Evolutionary conservation across 2,329 filamentous ascomycete genomes (phyloP).

Genomic region (Thermochaetoides dissita): DNA sequence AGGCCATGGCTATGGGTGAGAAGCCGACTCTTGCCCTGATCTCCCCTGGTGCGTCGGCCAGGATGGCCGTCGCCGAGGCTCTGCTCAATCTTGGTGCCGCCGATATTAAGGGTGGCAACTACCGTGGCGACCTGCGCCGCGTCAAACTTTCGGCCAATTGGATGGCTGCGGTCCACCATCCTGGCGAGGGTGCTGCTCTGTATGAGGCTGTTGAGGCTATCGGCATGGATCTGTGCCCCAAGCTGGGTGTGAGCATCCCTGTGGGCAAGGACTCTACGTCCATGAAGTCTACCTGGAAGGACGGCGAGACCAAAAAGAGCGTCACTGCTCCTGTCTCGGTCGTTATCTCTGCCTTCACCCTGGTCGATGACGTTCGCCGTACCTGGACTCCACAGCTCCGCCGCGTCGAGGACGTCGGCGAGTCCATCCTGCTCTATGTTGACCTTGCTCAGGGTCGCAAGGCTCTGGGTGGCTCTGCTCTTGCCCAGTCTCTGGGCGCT

Average conservation of each 20-base stretch:
- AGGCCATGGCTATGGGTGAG: slow-evolving; percentile 97
- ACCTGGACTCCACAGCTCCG: slow-evolving; percentile 91
- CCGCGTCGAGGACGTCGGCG: slow-evolving; percentile 72
- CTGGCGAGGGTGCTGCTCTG: slow-evolving; percentile 79
- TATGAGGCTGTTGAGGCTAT: slow-evolving; percentile 92
- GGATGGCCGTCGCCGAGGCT: slow-evolving; percentile 92
- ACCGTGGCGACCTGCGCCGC: slow-evolving; percentile 55
- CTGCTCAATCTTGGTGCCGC: slow-evolving; percentile 84
- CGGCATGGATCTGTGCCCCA: slow-evolving; percentile 80
- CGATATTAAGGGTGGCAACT: slow-evolving; percentile 30
- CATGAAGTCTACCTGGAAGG: slow-evolving; percentile 95
- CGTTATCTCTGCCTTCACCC: slow-evolving; percentile 79
- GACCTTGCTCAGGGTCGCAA: slow-evolving; percentile 72
- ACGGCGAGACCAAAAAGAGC: slow-evolving; percentile 63
- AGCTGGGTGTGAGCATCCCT: slow-evolving; percentile 82
- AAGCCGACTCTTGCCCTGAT: slow-evolving; percentile 82
- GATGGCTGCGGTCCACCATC: slow-evolving; percentile 95
- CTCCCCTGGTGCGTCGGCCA: slow-evolving; percentile 74
- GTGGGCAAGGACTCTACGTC: slow-evolving; percentile 98
- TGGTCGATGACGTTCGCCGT: slow-evolving; percentile 65
- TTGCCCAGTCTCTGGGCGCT: slow-evolving; percentile 79
- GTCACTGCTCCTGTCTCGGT: slow-evolving; percentile 87
- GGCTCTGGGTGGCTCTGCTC: slow-evolving; percentile 76
- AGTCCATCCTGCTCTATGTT: slow-evolving; percentile 78
- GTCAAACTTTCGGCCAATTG: slow-evolving; percentile 92